Evolutionary conservation across 2,329 filamentous ascomycete species (phyloP), one percentile per base, ranked within the genome.

Genomic region (Curvularia verruculosa): DNA sequence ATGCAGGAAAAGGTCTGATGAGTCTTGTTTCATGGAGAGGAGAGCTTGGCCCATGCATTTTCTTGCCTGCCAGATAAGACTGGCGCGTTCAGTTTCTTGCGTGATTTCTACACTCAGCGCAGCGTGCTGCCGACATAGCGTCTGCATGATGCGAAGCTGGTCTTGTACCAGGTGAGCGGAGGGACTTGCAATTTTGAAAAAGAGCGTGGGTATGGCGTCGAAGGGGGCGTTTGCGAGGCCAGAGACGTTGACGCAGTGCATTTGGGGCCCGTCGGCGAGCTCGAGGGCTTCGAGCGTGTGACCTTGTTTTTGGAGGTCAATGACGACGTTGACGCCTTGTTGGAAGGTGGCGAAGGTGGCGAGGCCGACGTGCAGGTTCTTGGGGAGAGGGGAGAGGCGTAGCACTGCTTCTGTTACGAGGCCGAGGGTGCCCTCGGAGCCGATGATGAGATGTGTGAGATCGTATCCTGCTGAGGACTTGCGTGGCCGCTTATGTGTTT

Each of bases 391-490:
- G 0, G 90, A 90, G 29, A 96, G 81, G 78, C 94, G 95, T 62
- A 97, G 80, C 1, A 89, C 92, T 1, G 92, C 92, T 80, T 96
- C 93, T 0, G 93, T 96, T 21, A 96, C 90, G 8, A 96, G 84
- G 2, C 91, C 93, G 1, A 97, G 86, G 0, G 93, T 97, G 36
- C 93, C 93, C 80, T 97, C 93, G 58, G 89, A 92, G 21, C 93
- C 93, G 75, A 96, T 89, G 74, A 96, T 92, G 37, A 95, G 83
- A 67, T 89, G 89, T 2, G 91, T 96, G 52, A 96, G 83, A 74
- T 97, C 92, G 77, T 97, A 97, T 13, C 93, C 93, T 23, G 93
- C 93, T 54, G 89, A 91, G 68, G 89, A 92, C 82, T 96, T 97
- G 61, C 92, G 85, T 3, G 92, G 92, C 41, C 92, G 85, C 75